These are phyloP conservation scores for Ceratonia siliqua DNA, from an alignment of 306 rosid species.

Conservation along the genomic window DNA sequence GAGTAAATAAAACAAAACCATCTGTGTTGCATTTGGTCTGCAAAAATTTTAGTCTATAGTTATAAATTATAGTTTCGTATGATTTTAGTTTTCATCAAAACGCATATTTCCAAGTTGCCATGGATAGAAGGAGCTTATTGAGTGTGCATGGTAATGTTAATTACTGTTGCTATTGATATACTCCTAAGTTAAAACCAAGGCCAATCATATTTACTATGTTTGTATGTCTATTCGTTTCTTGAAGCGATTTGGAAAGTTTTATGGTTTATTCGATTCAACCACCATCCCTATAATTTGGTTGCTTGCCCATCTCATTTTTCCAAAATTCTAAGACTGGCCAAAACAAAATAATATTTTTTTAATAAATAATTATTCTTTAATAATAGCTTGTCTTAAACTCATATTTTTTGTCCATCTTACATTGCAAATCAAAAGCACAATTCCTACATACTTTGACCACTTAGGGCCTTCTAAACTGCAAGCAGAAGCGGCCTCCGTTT, in stretches of 20 bases:
- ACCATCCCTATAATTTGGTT: slow-evolving; percentile 62
- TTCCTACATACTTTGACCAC: slow-evolving; percentile 54
- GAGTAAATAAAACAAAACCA: too few relatives aligned
- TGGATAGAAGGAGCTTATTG: too few relatives aligned
- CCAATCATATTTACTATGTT: neutral
- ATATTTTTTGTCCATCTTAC: slow-evolving; percentile 37
- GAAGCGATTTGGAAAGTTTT: slow-evolving; percentile 36
- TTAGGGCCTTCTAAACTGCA: slow-evolving; percentile 26
- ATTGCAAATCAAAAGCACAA: slow-evolving; percentile 52
- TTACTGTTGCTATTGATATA: too few relatives aligned
- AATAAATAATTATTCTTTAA: neutral
- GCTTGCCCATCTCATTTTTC: slow-evolving; percentile 66
- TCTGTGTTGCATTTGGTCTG: too few relatives aligned
- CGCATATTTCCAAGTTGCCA: too few relatives aligned
- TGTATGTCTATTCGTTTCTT: slow-evolving; percentile 14
- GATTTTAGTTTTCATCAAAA: too few relatives aligned
- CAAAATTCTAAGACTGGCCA: neutral
- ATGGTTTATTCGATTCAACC: slow-evolving; percentile 63
- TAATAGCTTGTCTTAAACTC: neutral
- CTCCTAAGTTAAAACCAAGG: too few relatives aligned
- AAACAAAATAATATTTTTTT: neutral
- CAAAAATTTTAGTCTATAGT: too few relatives aligned
- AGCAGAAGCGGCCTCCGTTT: slow-evolving; percentile 47
- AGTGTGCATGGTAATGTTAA: too few relatives aligned
- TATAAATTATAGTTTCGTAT: too few relatives aligned